Conservation (phyloP, 176 grass and related monocot species). For the Lolium rigidum region DNA sequence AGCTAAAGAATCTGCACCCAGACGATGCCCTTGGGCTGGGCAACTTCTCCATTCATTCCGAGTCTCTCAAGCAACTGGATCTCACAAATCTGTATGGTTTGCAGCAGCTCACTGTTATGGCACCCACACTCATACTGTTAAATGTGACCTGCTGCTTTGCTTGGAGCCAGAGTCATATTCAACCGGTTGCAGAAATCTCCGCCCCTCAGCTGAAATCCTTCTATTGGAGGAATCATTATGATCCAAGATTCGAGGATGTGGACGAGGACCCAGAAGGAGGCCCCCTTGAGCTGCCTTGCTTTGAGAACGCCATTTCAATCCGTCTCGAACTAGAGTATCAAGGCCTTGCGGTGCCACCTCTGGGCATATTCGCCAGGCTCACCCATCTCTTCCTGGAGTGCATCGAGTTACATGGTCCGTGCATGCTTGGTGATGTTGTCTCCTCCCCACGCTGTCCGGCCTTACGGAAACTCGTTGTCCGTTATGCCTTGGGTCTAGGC, state of each 20-base stretch:
- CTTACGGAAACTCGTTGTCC: too few species aligned
- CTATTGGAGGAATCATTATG: neutral
- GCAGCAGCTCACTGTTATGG: neutral
- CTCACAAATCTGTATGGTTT: neutral
- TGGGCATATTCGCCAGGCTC: too few species aligned
- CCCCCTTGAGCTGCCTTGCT: too few species aligned
- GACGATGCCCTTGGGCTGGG: neutral
- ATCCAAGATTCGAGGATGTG: neutral
- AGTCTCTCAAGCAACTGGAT: neutral
- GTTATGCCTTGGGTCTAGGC: too few species aligned
- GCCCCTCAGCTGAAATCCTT: neutral
- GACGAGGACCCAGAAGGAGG: too few species aligned
- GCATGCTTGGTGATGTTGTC: too few species aligned
- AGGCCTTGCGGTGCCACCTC: too few species aligned
- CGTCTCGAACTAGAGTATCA: too few species aligned
- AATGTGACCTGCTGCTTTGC: neutral
- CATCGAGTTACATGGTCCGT: too few species aligned
- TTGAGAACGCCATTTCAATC: too few species aligned
- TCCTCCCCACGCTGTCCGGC: too few species aligned
- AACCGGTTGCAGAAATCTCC: slow-evolving; percentile 1
- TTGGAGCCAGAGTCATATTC: neutral
- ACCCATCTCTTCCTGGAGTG: too few species aligned
- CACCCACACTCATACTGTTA: neutral
- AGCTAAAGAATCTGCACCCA: neutral
- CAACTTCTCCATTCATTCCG: neutral